Base-by-base conservation (phyloP, 1,284 basidiomycete genomes). In the Phylloboletellus chloephorus region DNA sequence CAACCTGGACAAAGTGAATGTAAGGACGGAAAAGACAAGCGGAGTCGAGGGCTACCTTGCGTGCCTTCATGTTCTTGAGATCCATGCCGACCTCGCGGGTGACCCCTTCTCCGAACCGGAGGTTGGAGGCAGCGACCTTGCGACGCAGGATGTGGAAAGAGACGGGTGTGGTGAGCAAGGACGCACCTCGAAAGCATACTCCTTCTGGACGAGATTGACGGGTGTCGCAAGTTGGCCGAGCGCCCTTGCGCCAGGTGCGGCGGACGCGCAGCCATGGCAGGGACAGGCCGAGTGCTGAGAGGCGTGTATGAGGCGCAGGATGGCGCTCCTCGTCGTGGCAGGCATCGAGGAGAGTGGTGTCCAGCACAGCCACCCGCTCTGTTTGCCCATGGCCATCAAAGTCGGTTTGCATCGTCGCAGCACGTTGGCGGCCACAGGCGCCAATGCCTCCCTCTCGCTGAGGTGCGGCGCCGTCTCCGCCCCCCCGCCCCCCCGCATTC, bases 41-140 rank as follows among this genome's bases (percentile, higher is more conserved):
- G 17, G 36, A 9, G 3, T 34, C 7, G 39, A 39, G 56, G 46
- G 10, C 7, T 46, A 82, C 85, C 73, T 88, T 90, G 52, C 76
- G 74, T 6, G 89, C 87, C 39, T 82, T 85, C 83, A 89, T 83
- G 64, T 92, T 91, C 72, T 85, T 86, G 52, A 94, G 74, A 65
- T 94, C 92, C 86, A 92, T 89, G 17, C 93, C 94, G 37, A 97
- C 88, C 67, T 96, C 93, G 21, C 75, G 73, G 4, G 91, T 94
- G 31, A 91, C 90, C 28, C 89, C 88, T 48, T 89, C 83, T 3
- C 90, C 90, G 58, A 93, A 95, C 39, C 91, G 73, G 45, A 96
- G 68, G 60, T 93, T 94, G 37, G 88, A 85, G 1, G 94, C 93
- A 9, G 93, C 89, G 45, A 97, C 82, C 88, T 91, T 52, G 13